Conservation (phyloP, 2,329 filamentous ascomycete species). For the Trichoderma koningiopsis region DNA sequence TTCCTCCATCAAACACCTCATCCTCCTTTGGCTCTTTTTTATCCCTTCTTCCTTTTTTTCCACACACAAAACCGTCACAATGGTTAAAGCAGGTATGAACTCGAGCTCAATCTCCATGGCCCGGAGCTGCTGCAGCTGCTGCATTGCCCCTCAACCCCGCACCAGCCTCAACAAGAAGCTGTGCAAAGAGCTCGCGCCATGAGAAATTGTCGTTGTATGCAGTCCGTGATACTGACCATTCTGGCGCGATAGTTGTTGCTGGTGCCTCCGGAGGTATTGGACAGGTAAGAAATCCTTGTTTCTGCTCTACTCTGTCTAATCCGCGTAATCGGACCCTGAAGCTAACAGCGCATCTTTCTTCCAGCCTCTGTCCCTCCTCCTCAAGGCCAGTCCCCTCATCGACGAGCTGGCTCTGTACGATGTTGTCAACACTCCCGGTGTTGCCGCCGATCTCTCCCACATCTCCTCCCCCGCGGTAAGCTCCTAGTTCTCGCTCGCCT, state of each 20-base stretch:
- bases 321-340: not conserved
- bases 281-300: conserved; percentile 66
- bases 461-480: conserved; percentile 85
- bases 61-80: conserved; percentile 11
- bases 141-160: conserved; percentile 27
- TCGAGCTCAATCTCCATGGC: not conserved
- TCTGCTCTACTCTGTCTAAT: not conserved
- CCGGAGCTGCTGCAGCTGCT: not conserved
- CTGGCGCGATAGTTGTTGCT: conserved; percentile 66
- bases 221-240: not conserved
- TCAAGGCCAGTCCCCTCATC: conserved; percentile 86
- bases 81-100: conserved; percentile 27
- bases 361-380: conserved; percentile 91
- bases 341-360: not conserved
- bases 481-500: not conserved
- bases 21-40: not conserved
- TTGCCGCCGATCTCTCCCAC: conserved; percentile 94
- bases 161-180: not conserved
- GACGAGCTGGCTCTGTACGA: conserved; percentile 96
- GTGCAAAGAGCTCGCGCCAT: conserved; percentile 19
- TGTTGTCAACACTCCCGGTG: conserved; percentile 98
- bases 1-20: not conserved
- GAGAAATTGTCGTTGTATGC: not conserved
- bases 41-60: not conserved
- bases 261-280: conserved; percentile 98